Base-by-base conservation (phyloP, 2,329 filamentous ascomycete species). In the Colletotrichum cuscutae region DNA sequence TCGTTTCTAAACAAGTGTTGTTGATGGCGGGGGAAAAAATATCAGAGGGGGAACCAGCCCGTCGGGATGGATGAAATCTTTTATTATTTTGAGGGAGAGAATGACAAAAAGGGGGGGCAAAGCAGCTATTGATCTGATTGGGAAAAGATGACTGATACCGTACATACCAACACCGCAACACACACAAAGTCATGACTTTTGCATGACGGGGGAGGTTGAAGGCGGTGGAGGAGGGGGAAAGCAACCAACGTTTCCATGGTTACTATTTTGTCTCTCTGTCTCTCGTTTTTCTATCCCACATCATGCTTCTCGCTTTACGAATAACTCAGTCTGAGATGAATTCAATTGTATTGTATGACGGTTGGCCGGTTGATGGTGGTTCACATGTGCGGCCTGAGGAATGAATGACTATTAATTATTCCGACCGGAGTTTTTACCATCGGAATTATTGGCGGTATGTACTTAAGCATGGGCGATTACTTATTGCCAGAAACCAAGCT, bases 1-100 rank as follows among this genome's bases (percentile, higher is more conserved):
- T 80, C 85, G 89, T 35, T 91, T 91, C 78, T 91, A 82, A 80
- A n/a, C 9, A 5, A 37, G 32, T 7, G 22, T 32, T 8, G 35
- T 35, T 37, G 24, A 49, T 24, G 28, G 49, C 2, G 13, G 65
- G 60, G 49, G 32, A 46, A 56, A 35, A 42, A 35, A 19, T 6
- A 42, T 2, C 8, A 32, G 13, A 46, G 12, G 63, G 56, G 30
- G 19, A 7, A 2, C 1, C 19, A 42, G 37, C 19, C 19, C 13
- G 52, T 35, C 30, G 24, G 30, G 49, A 53, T 24, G 63, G n/a
- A 15, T n/a, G 46, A 32, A 19, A 42, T 42, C 11, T 60, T 35
- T 58, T 58, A 37, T 42, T 62, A 37, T 42, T 62, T 26, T 42
- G 5, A 12, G 22, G 46, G 24, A 65, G 30, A 37, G 53, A 58